Percentiles rank a stretch among this genome's conserved stretches.
These are phyloP conservation scores for Aspergillus ruber DNA, from an alignment of 2,329 filamentous ascomycete genomes.

Conservation along the genomic window DNA sequence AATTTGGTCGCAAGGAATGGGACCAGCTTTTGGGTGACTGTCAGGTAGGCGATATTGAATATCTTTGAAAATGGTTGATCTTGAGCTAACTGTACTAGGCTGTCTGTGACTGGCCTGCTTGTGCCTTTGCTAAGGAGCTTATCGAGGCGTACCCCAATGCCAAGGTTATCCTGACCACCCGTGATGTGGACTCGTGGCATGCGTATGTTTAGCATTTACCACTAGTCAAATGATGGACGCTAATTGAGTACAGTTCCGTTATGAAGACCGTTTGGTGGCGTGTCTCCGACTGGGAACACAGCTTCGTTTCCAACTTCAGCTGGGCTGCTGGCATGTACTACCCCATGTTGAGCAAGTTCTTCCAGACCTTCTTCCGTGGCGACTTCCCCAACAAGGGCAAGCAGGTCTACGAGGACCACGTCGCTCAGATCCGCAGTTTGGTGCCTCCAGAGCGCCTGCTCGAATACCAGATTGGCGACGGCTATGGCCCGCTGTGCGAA, in stretches of 20 bases:
- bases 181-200: constrained; percentile 61
- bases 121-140: constrained; percentile 62
- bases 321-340: constrained; percentile 64
- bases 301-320: constrained; percentile 49
- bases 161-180: constrained; percentile 62
- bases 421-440: constrained; percentile 46
- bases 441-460: constrained; percentile 46
- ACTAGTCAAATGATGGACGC: neutral
- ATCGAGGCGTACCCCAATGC: constrained; percentile 67
- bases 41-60: constrained; percentile 27
- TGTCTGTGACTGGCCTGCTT: constrained; percentile 63
- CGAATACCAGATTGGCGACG: constrained; percentile 49
- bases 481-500: constrained; percentile 50
- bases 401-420: constrained; percentile 54
- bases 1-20: constrained; percentile 62
- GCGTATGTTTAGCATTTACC: constrained; percentile 25
- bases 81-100: constrained; percentile 35
- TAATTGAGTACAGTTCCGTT: constrained; percentile 39
- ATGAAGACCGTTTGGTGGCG: constrained; percentile 65
- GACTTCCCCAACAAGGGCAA: constrained; percentile 62
- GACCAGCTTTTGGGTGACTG: constrained; percentile 62
- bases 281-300: constrained; percentile 56
- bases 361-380: constrained; percentile 61
- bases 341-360: constrained; percentile 65
- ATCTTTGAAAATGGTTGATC: constrained; percentile 2